A percentile compares a stretch with the other conserved stretches of the same genome.
Evolutionary conservation across 2,329 filamentous ascomycete genomes (phyloP).

Genomic region (Malbranchea zuffiana): DNA sequence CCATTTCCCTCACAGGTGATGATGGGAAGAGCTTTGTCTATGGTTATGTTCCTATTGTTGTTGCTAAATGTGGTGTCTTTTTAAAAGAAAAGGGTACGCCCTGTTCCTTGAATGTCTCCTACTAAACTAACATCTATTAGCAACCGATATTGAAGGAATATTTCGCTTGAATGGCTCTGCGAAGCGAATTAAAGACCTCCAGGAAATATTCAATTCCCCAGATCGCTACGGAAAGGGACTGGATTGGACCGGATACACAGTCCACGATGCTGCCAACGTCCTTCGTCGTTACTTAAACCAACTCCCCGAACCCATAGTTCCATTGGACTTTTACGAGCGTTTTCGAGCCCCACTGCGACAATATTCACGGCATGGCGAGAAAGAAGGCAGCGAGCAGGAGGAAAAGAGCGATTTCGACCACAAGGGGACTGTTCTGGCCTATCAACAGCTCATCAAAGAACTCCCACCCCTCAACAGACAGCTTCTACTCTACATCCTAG

Average conservation of each 20-base stretch:
- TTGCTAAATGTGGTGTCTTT: constrained; percentile 95
- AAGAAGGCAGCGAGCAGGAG: constrained; percentile 52
- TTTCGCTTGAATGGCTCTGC: constrained; percentile 93
- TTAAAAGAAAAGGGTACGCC: constrained; percentile 88
- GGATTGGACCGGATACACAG: constrained; percentile 94
- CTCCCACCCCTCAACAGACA: constrained; percentile 88
- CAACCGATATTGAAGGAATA: constrained; percentile 89
- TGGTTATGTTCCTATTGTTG: constrained; percentile 95
- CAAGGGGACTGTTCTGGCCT: constrained; percentile 63
- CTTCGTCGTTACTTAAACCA: constrained; percentile 91
- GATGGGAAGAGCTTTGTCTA: constrained; percentile 94
- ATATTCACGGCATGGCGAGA: constrained; percentile 58
- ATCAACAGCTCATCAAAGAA: constrained; percentile 85
- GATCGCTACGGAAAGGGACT: constrained; percentile 93
- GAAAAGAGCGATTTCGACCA: constrained; percentile 65
- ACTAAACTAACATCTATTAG: constrained; percentile 41
- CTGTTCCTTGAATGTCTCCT: neutral
- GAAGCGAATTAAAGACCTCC: constrained; percentile 95
- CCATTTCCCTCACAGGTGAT: constrained; percentile 88
- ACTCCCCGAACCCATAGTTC: constrained; percentile 91
- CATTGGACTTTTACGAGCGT: constrained; percentile 79
- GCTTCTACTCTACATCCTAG: constrained; percentile 86
- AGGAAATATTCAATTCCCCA: constrained; percentile 82
- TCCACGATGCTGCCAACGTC: constrained; percentile 96
- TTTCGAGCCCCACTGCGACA: constrained; percentile 78